These are phyloP conservation scores for Colletotrichum salicis DNA, from an alignment of 2,329 filamentous ascomycete species.

Conservation along the genomic window DNA sequence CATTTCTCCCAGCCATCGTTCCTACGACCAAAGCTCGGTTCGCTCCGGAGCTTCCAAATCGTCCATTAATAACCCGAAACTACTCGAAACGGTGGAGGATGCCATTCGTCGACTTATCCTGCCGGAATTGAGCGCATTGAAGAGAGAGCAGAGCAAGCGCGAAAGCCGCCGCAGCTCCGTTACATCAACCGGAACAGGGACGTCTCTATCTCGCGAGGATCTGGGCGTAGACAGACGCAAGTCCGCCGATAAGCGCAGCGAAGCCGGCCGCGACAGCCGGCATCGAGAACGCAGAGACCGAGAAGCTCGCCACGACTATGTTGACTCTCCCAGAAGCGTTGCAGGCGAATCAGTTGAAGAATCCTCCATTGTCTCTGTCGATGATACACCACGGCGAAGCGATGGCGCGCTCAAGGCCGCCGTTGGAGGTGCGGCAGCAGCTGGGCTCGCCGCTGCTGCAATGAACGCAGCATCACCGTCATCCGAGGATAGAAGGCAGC, in stretches of 20 bases:
- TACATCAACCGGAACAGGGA: slow-evolving; percentile 60
- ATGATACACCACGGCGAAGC: slow-evolving; percentile 57
- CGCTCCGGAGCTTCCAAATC: slow-evolving; percentile 66
- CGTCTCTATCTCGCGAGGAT: slow-evolving; percentile 65
- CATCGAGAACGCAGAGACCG: slow-evolving; percentile 49
- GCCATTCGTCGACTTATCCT: slow-evolving; percentile 90
- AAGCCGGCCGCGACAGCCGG: slow-evolving; percentile 62
- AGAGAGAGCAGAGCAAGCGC: slow-evolving; percentile 86
- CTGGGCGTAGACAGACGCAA: slow-evolving; percentile 69
- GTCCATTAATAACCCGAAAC: slow-evolving; percentile 90
- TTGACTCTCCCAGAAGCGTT: slow-evolving; percentile 59
- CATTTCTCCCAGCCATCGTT: slow-evolving; percentile 64
- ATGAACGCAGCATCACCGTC: slow-evolving; percentile 54
- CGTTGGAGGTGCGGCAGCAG: slow-evolving; percentile 56
- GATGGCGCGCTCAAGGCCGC: slow-evolving; percentile 57
- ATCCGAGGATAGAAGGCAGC: slow-evolving; percentile 61
- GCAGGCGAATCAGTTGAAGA: slow-evolving; percentile 60
- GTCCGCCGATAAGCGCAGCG: slow-evolving; percentile 66
- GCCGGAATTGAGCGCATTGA: slow-evolving; percentile 90
- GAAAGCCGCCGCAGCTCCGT: slow-evolving; percentile 75
- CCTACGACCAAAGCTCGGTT: slow-evolving; percentile 64
- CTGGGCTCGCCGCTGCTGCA: slow-evolving; percentile 49
- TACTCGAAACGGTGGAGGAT: slow-evolving; percentile 92
- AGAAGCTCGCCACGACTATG: slow-evolving; percentile 66
- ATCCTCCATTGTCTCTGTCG: slow-evolving; percentile 49